Base-by-base conservation (phyloP, 163 green algal species). In the Volvox carteri region DNA sequence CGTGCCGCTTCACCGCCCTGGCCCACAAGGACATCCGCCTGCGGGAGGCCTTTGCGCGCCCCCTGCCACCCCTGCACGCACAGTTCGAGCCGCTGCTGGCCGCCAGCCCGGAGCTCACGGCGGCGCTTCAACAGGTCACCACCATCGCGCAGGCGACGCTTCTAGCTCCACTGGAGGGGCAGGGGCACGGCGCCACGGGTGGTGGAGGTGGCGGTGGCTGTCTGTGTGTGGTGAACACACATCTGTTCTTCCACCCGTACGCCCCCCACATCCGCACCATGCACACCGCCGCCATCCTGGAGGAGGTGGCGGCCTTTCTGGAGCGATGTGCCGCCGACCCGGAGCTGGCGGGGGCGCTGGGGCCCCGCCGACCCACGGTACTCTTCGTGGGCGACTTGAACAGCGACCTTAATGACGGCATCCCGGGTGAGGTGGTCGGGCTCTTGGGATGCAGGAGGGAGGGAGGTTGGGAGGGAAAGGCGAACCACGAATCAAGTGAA, bases 321-420 rank as follows among this genome's bases (percentile, higher is more conserved):
- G 42, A 92, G 60, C 86, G 56, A n/a, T 78, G 73, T 75, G 70
- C 67, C 16, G 62, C 56, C 19, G 44, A 88, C 50, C 83, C 83
- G 52, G 23, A 21, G 60, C 16, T 83, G 18, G 60, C 65, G 54
- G 39, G 30, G 21, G 54, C 39, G 25, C 58, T 56, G 76, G 28
- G 74, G 23, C 75, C 19, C 21, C 46, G 48, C 5, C 56, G n/a
- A 67, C 77, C 89, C 39, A 54, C 75, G 41, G 44, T 91, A 44
- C 76, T 99, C 28, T 98, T 98, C 78, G 96, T 94, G 73, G 97
- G 97, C 28, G 97, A 99, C 88, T 81, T 99, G 14, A 99, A 99
- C 94, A 97, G 93, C 54, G 96, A 97, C 80, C 85, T 98, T 8
- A 98, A 98, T 91, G 93, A 97, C 80, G 96, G 97, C 87, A 93